phyloP scores from a whole-genome alignment of 768 basidiomycete species.

The Crassisporium funariophilum region DNA sequence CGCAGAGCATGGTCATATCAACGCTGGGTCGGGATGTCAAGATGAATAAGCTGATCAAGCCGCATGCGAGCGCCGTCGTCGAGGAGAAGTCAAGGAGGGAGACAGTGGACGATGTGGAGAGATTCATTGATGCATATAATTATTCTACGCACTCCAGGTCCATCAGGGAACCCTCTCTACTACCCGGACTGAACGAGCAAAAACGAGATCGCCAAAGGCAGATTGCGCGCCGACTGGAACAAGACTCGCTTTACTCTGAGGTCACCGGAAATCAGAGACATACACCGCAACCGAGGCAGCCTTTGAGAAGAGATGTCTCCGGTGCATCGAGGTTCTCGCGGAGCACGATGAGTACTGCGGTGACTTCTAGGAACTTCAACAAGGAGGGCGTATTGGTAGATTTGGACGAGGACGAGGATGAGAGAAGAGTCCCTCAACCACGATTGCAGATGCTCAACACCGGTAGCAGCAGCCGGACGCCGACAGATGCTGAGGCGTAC shows the following conservation, averaged over 20 bases:
- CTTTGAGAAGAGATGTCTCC: constrained; percentile 47
- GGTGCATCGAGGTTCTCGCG: constrained; percentile 21
- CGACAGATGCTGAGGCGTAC: constrained; percentile 65
- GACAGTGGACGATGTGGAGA: constrained; percentile 59
- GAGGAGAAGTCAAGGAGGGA: constrained; percentile 28
- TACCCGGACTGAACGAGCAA: constrained; percentile 39
- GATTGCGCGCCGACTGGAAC: constrained; percentile 24
- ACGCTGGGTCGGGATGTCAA: constrained; percentile 47
- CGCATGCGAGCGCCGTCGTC: too few species aligned
- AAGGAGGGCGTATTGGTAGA: constrained; percentile 27
- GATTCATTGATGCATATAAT: constrained; percentile 51
- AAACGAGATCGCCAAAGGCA: constrained; percentile 17
- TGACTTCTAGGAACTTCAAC: constrained; percentile 11
- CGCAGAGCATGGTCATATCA: constrained; percentile 11
- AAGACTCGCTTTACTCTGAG: constrained; percentile 64
- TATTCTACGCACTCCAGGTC: constrained; percentile 43
- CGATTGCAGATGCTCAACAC: constrained; percentile 20
- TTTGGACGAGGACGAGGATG: constrained; percentile 21
- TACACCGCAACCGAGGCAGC: constrained; percentile 74
- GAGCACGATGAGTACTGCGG: constrained; percentile 15
- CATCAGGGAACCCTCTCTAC: constrained; percentile 42
- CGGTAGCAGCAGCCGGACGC: constrained; percentile 12
- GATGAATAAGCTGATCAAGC: constrained; percentile 47
- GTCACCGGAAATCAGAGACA: constrained; percentile 62
- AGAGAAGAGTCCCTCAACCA: background rate